Conservation (phyloP, 148 eudicot species). For the Persicaria tinctoria region DNA sequence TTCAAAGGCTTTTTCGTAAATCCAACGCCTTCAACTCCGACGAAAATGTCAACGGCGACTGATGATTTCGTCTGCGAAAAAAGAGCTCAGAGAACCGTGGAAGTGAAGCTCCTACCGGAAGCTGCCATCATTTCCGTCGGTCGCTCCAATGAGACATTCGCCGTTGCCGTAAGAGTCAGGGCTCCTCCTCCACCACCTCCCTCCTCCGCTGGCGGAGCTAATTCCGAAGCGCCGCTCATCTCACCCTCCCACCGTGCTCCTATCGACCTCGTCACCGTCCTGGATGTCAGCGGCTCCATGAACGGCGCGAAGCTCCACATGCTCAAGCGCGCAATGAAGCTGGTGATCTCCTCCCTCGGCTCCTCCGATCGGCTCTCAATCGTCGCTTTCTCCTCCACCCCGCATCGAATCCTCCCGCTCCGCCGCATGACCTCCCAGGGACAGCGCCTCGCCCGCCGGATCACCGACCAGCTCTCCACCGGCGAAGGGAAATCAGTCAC, state of each 20-base stretch:
- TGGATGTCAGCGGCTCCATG: slow-evolving; percentile 67
- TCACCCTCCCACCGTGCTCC: slow-evolving; percentile 55
- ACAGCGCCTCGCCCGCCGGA: slow-evolving; percentile 49
- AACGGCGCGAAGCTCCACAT: slow-evolving; percentile 20
- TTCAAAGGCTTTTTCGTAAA: slow-evolving; percentile 53
- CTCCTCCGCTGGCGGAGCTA: not conserved
- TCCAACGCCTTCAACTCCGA: slow-evolving; percentile 14
- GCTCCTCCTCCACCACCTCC: slow-evolving; percentile 47
- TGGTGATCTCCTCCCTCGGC: slow-evolving; percentile 53
- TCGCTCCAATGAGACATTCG: slow-evolving; percentile 55
- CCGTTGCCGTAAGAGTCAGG: slow-evolving; percentile 40
- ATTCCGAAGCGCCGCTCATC: slow-evolving; percentile 7
- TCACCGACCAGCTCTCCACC: slow-evolving; percentile 46
- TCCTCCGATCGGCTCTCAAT: slow-evolving; percentile 68
- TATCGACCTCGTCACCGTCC: slow-evolving; percentile 66
- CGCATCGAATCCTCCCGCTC: slow-evolving; percentile 59
- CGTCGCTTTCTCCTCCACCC: slow-evolving; percentile 52
- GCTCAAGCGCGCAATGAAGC: slow-evolving; percentile 48
- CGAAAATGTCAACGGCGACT: not conserved
- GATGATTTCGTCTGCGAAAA: not conserved
- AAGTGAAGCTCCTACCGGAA: slow-evolving; percentile 44
- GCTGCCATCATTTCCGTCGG: slow-evolving; percentile 65
- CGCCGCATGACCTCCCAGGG: slow-evolving; percentile 66
- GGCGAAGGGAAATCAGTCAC: slow-evolving; percentile 23
- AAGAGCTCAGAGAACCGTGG: slow-evolving; percentile 23